Conservation (phyloP, 163 green algal species). For the Picocystis sp. region DNA sequence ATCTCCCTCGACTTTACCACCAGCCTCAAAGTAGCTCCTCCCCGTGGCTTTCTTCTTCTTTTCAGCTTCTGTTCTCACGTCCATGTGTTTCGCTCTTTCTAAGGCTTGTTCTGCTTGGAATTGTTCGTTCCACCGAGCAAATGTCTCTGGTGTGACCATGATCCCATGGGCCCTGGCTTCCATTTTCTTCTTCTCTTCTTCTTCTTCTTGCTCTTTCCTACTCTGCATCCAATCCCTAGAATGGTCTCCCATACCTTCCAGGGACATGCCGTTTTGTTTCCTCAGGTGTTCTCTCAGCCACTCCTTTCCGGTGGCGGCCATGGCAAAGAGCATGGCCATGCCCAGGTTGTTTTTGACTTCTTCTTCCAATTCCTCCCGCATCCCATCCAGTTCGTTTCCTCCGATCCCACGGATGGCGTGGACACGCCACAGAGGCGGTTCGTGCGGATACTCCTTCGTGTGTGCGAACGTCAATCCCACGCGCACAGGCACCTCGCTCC, state of each 20-base stretch:
- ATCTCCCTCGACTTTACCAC: slow-evolving; percentile 4
- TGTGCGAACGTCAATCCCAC: slow-evolving; percentile 48
- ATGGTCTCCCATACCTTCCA: neutral
- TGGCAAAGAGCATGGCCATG: slow-evolving; percentile 84
- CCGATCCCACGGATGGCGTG: slow-evolving; percentile 3
- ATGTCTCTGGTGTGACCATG: slow-evolving; percentile 57
- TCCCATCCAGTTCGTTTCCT: slow-evolving; percentile 19
- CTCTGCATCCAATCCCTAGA: neutral
- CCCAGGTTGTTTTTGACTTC: slow-evolving; percentile 59
- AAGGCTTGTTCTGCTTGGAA: slow-evolving; percentile 26
- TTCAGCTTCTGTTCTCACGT: slow-evolving; percentile 3
- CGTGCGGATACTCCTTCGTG: slow-evolving; percentile 63
- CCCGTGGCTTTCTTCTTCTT: slow-evolving; percentile 7
- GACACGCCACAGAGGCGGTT: slow-evolving; percentile 40
- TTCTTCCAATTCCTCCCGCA: slow-evolving; percentile 29
- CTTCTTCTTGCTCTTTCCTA: neutral
- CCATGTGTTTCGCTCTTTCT: slow-evolving; percentile 13
- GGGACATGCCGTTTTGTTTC: neutral
- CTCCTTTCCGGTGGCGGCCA: slow-evolving; percentile 63
- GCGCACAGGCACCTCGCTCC: slow-evolving; percentile 16
- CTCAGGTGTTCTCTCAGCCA: slow-evolving; percentile 39
- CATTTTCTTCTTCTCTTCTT: slow-evolving; percentile 11
- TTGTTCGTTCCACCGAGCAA: slow-evolving; percentile 46
- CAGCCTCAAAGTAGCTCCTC: slow-evolving; percentile 12
- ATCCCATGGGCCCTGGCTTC: slow-evolving; percentile 49